A percentile compares a stretch with the other conserved stretches of the same genome.
Evolutionary conservation across 257 asterid species (phyloP).

Genomic region (Pogostemon cablin): DNA sequence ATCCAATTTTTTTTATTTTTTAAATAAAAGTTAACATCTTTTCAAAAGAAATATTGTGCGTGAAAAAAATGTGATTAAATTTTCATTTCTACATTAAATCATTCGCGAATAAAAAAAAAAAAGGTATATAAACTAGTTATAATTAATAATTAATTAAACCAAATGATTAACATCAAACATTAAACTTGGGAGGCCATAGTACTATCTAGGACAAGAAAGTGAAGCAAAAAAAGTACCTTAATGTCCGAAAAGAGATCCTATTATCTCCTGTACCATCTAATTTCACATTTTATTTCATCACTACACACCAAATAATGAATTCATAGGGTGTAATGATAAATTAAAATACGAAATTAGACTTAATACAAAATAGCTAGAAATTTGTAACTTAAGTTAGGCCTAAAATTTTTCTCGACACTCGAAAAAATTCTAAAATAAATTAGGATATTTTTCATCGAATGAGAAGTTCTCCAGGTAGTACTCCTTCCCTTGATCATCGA

Average conservation of each 20-base stretch:
- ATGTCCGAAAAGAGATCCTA: background rate
- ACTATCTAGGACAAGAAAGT: background rate
- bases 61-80: too few relatives aligned
- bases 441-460: slow-evolving; percentile 20
- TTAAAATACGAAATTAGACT: background rate
- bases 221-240: background rate
- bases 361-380: background rate
- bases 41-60: too few relatives aligned
- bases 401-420: background rate
- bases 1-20: too few relatives aligned
- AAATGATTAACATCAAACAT: slow-evolving; percentile 9
- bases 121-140: background rate
- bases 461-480: slow-evolving; percentile 9
- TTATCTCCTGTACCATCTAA: background rate
- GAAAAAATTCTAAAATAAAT: slow-evolving; percentile 18
- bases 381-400: background rate
- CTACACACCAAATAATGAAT: background rate
- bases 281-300: background rate
- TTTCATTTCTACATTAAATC: too few relatives aligned
- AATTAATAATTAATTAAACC: background rate
- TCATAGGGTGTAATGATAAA: background rate
- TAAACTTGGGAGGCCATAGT: background rate
- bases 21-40: too few relatives aligned
- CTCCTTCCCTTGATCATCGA: slow-evolving; percentile 31
- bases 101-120: too few relatives aligned